These are phyloP conservation scores for Colletotrichum cordylinicola DNA, from an alignment of 2,329 filamentous ascomycete species.

Conservation along the genomic window DNA sequence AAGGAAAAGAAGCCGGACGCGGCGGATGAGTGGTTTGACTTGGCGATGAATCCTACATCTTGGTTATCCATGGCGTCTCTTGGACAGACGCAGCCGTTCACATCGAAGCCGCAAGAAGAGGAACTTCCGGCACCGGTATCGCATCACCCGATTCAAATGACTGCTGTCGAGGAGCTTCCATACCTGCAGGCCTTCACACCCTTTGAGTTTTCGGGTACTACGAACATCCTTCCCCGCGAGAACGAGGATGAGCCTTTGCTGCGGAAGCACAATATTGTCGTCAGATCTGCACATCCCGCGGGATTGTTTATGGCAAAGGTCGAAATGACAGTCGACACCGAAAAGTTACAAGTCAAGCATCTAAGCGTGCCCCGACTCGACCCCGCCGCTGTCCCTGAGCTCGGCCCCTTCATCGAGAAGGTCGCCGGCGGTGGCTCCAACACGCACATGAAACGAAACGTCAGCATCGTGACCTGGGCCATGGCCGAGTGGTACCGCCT, in stretches of 20 bases:
- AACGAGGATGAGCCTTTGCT: constrained; percentile 38
- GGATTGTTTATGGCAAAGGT: constrained; percentile 65
- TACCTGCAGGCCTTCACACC: constrained; percentile 77
- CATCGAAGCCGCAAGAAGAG: constrained; percentile 32
- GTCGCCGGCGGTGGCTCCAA: constrained; percentile 42
- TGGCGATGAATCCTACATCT: constrained; percentile 55
- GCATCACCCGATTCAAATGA: constrained; percentile 69
- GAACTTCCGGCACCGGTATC: constrained; percentile 54
- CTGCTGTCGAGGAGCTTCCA: constrained; percentile 68
- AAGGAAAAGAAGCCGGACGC: constrained; percentile 31
- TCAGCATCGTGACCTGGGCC: constrained; percentile 68
- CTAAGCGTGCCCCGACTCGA: constrained; percentile 63
- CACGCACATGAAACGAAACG: constrained; percentile 58
- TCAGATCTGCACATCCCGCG: constrained; percentile 48
- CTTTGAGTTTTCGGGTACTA: constrained; percentile 63
- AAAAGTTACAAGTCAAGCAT: constrained; percentile 53
- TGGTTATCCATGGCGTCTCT: constrained; percentile 57
- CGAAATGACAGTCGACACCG: constrained; percentile 63
- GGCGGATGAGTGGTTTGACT: constrained; percentile 50
- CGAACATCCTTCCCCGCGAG: constrained; percentile 48
- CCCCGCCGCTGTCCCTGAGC: constrained; percentile 61
- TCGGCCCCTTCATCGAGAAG: constrained; percentile 57
- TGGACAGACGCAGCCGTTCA: constrained; percentile 27
- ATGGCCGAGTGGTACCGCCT: constrained; percentile 72
- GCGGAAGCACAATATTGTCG: constrained; percentile 63